Conservation (phyloP, 140 eudicot species). For the Cichorium intybus region DNA sequence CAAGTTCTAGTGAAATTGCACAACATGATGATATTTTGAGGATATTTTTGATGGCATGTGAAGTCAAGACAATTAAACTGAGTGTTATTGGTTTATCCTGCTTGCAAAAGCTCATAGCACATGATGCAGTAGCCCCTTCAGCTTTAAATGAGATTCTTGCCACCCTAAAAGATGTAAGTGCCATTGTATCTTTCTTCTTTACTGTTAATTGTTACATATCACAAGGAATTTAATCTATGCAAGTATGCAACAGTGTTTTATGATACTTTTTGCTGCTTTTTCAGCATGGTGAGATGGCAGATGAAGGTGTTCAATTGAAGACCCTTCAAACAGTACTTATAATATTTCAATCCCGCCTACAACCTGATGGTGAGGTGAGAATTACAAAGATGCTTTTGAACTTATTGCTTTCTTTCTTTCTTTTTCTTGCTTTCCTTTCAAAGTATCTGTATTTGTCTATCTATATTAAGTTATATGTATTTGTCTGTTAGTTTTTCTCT, state of each 20-base stretch:
- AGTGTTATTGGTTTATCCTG: slow-evolving; percentile 96
- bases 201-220: not conserved
- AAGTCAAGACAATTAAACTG: slow-evolving; percentile 75
- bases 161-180: slow-evolving; percentile 82
- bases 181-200: not conserved
- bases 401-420: not conserved
- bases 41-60: slow-evolving; percentile 96
- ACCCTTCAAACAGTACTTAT: slow-evolving; percentile 92
- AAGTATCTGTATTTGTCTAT: slow-evolving; percentile 8
- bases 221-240: slow-evolving; percentile 4
- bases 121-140: slow-evolving; percentile 83
- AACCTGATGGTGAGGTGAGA: slow-evolving; percentile 89
- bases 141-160: slow-evolving; percentile 82
- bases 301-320: slow-evolving; percentile 89
- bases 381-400: slow-evolving; percentile 21
- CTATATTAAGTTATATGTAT: too few relatives aligned
- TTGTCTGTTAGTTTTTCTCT: not conserved
- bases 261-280: slow-evolving; percentile 21
- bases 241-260: not conserved
- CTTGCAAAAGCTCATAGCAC: slow-evolving; percentile 93
- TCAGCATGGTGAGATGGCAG: slow-evolving; percentile 97
- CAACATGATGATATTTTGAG: slow-evolving; percentile 84
- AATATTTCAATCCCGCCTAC: slow-evolving; percentile 86
- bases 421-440: not conserved
- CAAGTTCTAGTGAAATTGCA: slow-evolving; percentile 87